phyloP scores from a whole-genome alignment of 768 basidiomycete genomes.

The Mycena indigotica region DNA sequence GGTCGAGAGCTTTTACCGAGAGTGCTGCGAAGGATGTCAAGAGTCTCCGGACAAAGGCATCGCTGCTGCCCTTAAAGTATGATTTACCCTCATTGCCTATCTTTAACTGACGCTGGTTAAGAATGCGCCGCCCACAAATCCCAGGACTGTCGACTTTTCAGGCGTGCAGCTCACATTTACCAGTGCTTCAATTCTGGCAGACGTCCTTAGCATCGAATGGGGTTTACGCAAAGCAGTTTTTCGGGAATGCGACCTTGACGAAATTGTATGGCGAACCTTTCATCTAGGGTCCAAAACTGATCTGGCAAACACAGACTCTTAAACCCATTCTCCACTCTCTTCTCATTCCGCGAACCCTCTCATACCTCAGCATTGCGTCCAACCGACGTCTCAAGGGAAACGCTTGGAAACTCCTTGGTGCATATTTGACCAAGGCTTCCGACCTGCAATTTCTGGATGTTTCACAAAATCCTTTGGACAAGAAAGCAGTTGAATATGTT shows the following conservation, averaged over 20 bases:
- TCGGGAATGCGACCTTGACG: slow-evolving; percentile 86
- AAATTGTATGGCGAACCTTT: slow-evolving; percentile 49
- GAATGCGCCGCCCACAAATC: slow-evolving; percentile 56
- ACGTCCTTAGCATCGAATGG: slow-evolving; percentile 92
- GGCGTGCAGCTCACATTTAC: slow-evolving; percentile 72
- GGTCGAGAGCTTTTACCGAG: slow-evolving; percentile 84
- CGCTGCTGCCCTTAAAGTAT: slow-evolving; percentile 70
- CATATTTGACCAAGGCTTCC: slow-evolving; percentile 74
- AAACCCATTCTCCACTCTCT: slow-evolving; percentile 91
- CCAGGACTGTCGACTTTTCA: slow-evolving; percentile 79
- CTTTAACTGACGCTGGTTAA: slow-evolving; percentile 25
- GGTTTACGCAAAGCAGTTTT: slow-evolving; percentile 84
- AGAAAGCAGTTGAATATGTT: slow-evolving; percentile 81
- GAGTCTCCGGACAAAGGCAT: slow-evolving; percentile 68
- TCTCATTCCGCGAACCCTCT: slow-evolving; percentile 78
- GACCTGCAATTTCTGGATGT: slow-evolving; percentile 86
- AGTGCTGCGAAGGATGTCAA: slow-evolving; percentile 79
- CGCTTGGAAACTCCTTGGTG: slow-evolving; percentile 79
- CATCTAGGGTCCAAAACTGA: background rate
- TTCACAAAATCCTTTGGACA: slow-evolving; percentile 84
- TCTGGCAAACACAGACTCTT: slow-evolving; percentile 51
- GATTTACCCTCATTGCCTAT: slow-evolving; percentile 22
- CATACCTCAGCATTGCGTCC: slow-evolving; percentile 83
- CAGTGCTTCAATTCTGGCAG: slow-evolving; percentile 80
- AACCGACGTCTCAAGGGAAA: slow-evolving; percentile 77